A percentile compares a stretch with the other conserved stretches of the same genome.
Conservation (phyloP, 352 stramenopile genomes). For the Globisporangium viniferum region DNA sequence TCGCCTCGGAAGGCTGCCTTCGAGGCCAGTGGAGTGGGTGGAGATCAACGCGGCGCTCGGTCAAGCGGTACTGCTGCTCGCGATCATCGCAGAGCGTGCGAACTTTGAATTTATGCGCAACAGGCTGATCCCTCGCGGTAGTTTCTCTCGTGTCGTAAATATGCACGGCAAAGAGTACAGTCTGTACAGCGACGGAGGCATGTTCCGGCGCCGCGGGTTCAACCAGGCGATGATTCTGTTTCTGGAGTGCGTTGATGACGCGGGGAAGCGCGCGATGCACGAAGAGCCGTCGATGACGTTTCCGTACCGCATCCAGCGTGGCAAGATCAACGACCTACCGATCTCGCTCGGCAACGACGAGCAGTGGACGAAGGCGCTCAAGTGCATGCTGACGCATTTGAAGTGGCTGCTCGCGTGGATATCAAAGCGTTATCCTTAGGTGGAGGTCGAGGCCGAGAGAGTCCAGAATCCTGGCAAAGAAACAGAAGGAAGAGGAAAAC, state of each 20-base stretch:
- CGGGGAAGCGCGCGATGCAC: conserved; percentile 78
- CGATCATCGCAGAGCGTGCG: conserved; percentile 78
- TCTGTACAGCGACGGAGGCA: conserved; percentile 75
- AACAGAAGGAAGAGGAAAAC: not conserved
- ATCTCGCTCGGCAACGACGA: conserved; percentile 89
- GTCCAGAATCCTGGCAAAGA: not conserved
- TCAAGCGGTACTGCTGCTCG: conserved; percentile 78
- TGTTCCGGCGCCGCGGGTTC: conserved; percentile 89
- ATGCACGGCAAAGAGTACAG: conserved; percentile 84
- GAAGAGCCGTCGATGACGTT: conserved; percentile 88
- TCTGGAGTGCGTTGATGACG: conserved; percentile 87
- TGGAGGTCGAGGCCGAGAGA: not conserved
- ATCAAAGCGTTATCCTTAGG: conserved; percentile 73
- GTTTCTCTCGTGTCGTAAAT: conserved; percentile 82
- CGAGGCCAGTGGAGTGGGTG: conserved; percentile 84
- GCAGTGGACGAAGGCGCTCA: conserved; percentile 90
- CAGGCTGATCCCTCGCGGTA: conserved; percentile 76
- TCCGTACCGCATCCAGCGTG: conserved; percentile 88
- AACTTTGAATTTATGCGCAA: conserved; percentile 86
- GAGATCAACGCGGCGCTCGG: conserved; percentile 90
- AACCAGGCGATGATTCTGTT: conserved; percentile 91
- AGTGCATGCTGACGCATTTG: conserved; percentile 90
- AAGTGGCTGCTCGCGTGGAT: conserved; percentile 94
- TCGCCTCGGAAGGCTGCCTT: conserved; percentile 75
- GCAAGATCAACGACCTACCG: conserved; percentile 87